These are phyloP conservation scores for Lactarius hatsudake DNA, from an alignment of 768 basidiomycete species.

Conservation along the genomic window DNA sequence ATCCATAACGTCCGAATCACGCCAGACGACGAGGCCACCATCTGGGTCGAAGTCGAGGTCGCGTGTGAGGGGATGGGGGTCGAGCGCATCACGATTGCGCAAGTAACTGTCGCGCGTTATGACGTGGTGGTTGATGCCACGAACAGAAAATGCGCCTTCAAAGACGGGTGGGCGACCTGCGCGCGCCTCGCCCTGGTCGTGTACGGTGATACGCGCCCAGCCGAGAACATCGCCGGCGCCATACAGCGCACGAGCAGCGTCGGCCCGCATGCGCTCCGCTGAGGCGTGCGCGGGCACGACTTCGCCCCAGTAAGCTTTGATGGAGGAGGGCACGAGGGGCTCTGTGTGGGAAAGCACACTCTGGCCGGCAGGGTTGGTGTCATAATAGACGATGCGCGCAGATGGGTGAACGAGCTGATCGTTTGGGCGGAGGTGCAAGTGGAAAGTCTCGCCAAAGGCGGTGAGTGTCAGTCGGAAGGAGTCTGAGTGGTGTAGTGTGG, in stretches of 20 bases:
- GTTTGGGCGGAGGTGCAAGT: conserved; percentile 76
- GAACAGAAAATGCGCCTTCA: conserved; percentile 72
- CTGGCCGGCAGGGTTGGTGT: conserved; percentile 48
- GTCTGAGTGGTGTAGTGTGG: conserved; percentile 61
- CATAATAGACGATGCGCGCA: conserved; percentile 67
- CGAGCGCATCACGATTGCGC: conserved; percentile 54
- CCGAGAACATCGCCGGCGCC: conserved; percentile 53
- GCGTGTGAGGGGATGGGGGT: conserved; percentile 37
- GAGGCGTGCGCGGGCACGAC: conserved; percentile 61
- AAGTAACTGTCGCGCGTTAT: conserved; percentile 68
- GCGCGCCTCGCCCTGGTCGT: conserved; percentile 53
- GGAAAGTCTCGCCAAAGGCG: conserved; percentile 61
- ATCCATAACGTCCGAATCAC: conserved; percentile 66
- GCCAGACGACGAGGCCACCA: conserved; percentile 64
- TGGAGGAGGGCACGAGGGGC: conserved; percentile 60
- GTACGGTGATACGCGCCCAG: conserved; percentile 76
- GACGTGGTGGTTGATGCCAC: conserved; percentile 68
- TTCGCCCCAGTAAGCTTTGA: conserved; percentile 72
- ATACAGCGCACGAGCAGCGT: conserved; percentile 52
- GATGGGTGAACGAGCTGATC: conserved; percentile 75
- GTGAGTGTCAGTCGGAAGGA: conserved; percentile 67
- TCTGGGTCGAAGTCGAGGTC: conserved; percentile 43
- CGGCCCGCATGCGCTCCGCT: conserved; percentile 55
- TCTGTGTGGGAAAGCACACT: conserved; percentile 50
- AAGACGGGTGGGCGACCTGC: conserved; percentile 53